These are phyloP conservation scores for Geotrichum candidum DNA, from an alignment of 1,139 yeast species.

Conservation along the genomic window DNA sequence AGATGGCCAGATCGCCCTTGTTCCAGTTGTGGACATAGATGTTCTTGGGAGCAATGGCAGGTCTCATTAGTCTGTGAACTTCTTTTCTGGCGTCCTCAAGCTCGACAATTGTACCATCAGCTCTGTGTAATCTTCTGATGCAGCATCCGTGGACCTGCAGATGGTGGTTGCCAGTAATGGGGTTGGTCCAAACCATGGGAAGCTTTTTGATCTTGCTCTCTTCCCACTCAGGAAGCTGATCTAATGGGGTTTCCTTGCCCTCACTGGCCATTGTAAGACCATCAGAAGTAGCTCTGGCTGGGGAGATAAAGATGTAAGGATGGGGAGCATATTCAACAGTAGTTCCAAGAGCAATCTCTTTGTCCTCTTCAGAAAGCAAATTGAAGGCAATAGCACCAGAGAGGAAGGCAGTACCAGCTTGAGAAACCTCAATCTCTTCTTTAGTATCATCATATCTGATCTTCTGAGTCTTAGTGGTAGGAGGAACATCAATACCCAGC, in stretches of 20 bases:
- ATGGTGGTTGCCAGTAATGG: slow-evolving; percentile 76
- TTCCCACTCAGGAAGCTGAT: slow-evolving; percentile 77
- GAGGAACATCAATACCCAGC: slow-evolving; percentile 75
- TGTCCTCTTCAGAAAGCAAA: slow-evolving; percentile 57
- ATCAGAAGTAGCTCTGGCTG: slow-evolving; percentile 75
- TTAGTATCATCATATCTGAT: slow-evolving; percentile 64
- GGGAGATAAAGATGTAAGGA: slow-evolving; percentile 77
- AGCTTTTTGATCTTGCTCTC: slow-evolving; percentile 63
- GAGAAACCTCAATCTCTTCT: slow-evolving; percentile 59
- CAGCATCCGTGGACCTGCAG: slow-evolving; percentile 86
- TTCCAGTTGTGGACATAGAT: neutral
- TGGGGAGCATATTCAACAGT: slow-evolving; percentile 86
- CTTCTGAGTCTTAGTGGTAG: slow-evolving; percentile 35
- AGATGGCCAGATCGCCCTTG: slow-evolving; percentile 59
- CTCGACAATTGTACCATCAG: slow-evolving; percentile 52
- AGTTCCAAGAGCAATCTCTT: slow-evolving; percentile 65
- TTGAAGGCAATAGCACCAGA: slow-evolving; percentile 75
- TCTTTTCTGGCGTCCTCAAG: slow-evolving; percentile 67
- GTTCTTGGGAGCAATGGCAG: slow-evolving; percentile 52
- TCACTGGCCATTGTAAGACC: slow-evolving; percentile 83
- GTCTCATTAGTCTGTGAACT: slow-evolving; percentile 69
- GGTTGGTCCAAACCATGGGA: slow-evolving; percentile 89
- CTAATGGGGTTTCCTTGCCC: slow-evolving; percentile 60
- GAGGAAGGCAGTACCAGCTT: slow-evolving; percentile 84
- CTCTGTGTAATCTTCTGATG: slow-evolving; percentile 56